A percentile compares a stretch with the other conserved stretches of the same genome.
phyloP scores from a whole-genome alignment of 495 filamentous ascomycete genomes.

The Aspergillus asperescens region DNA sequence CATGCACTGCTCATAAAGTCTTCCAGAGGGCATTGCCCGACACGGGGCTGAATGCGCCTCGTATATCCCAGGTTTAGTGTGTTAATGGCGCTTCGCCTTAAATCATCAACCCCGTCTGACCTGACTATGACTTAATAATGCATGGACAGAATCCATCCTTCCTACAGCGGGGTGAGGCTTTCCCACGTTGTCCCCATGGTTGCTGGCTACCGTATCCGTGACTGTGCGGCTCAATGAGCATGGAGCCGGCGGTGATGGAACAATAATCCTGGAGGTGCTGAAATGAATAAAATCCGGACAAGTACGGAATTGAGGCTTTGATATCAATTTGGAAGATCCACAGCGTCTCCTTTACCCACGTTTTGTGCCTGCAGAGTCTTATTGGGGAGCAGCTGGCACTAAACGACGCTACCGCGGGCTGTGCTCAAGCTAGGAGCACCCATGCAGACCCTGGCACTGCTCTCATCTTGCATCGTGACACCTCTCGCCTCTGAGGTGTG shows the following conservation, averaged over 20 bases:
- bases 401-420: background rate
- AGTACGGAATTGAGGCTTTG: too few species aligned
- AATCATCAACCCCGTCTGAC: too few species aligned
- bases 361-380: background rate
- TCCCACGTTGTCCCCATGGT: background rate
- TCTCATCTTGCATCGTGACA: too few species aligned
- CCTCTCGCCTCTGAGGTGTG: too few species aligned
- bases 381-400: background rate
- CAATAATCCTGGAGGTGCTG: too few species aligned
- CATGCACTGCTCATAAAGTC: background rate
- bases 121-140: too few species aligned
- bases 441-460: background rate
- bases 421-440: background rate
- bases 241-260: too few species aligned
- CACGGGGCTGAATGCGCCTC: slow-evolving; percentile 1
- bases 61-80: background rate
- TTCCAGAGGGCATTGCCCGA: background rate
- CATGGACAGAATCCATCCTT: too few species aligned
- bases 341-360: background rate
- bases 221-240: background rate
- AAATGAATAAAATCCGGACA: too few species aligned
- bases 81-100: background rate
- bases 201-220: background rate
- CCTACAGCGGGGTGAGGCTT: too few species aligned
- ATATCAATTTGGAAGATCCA: background rate